These are phyloP conservation scores for Lipomyces sp. DNA, from an alignment of 805 yeast species.

Conservation along the genomic window DNA sequence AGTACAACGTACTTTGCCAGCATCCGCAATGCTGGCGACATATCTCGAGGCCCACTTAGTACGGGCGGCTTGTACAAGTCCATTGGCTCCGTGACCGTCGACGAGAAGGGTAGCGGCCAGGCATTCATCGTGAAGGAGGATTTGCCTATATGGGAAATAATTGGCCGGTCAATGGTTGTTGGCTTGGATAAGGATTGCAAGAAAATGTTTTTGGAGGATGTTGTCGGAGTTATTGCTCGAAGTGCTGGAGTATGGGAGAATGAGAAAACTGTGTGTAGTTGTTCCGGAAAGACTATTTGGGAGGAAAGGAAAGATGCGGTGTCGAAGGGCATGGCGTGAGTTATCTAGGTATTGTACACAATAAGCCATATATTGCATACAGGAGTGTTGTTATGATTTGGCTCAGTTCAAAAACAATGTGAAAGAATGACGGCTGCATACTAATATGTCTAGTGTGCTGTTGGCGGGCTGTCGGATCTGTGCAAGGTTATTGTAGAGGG, in stretches of 20 bases:
- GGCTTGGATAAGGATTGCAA: constrained; percentile 48
- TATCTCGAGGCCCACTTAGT: constrained; percentile 70
- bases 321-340: constrained; percentile 52
- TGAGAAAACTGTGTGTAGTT: constrained; percentile 88
- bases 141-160: constrained; percentile 34
- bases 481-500: no score
- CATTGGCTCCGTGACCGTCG: constrained; percentile 48
- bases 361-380: neutral
- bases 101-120: constrained; percentile 32
- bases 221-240: constrained; percentile 88
- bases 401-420: neutral
- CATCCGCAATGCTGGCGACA: constrained; percentile 72
- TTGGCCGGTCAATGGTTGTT: constrained; percentile 53
- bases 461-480: no score
- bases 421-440: neutral
- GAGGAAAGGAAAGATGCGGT: constrained; percentile 85
- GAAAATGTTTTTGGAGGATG: constrained; percentile 27
- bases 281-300: constrained; percentile 96
- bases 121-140: constrained; percentile 32
- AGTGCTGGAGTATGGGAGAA: constrained; percentile 98
- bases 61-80: constrained; percentile 60
- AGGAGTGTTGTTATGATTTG: neutral
- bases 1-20: constrained; percentile 71
- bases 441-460: neutral
- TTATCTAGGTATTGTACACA: neutral